Evolutionary conservation across 495 filamentous ascomycete species (phyloP).

Genomic region (Xylaria telfairii): DNA sequence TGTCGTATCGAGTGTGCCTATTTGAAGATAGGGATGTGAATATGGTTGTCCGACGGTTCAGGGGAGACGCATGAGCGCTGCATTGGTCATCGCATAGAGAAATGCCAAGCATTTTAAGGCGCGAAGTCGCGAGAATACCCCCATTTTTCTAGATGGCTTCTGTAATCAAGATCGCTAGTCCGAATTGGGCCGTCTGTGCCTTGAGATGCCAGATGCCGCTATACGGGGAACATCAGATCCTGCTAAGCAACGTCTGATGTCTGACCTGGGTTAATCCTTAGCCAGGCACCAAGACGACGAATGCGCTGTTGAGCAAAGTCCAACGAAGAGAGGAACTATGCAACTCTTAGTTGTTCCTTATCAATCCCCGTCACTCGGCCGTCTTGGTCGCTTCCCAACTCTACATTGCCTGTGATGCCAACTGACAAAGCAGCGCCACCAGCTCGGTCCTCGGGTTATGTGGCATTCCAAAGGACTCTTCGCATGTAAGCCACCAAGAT

Average conservation of each 20-base stretch:
- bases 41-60: background rate
- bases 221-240: background rate
- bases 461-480: background rate
- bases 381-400: background rate
- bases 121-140: constrained; percentile 7
- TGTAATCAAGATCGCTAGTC: background rate
- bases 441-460: background rate
- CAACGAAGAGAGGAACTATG: background rate
- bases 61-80: background rate
- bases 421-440: constrained; percentile 13
- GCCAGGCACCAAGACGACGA: background rate
- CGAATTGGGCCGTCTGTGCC: background rate
- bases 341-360: background rate
- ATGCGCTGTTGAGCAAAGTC: background rate
- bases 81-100: constrained; percentile 8
- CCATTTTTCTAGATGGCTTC: constrained; percentile 3
- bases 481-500: background rate
- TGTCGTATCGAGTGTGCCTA: background rate
- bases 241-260: background rate
- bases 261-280: background rate
- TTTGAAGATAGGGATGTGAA: background rate
- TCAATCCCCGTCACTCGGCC: background rate
- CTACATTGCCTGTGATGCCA: background rate
- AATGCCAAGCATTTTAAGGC: constrained; percentile 7
- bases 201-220: background rate